Evolutionary conservation across 1,284 basidiomycete species (phyloP), one percentile per base, ranked within the genome.

Genomic region (Amylostereum areolatum): DNA sequence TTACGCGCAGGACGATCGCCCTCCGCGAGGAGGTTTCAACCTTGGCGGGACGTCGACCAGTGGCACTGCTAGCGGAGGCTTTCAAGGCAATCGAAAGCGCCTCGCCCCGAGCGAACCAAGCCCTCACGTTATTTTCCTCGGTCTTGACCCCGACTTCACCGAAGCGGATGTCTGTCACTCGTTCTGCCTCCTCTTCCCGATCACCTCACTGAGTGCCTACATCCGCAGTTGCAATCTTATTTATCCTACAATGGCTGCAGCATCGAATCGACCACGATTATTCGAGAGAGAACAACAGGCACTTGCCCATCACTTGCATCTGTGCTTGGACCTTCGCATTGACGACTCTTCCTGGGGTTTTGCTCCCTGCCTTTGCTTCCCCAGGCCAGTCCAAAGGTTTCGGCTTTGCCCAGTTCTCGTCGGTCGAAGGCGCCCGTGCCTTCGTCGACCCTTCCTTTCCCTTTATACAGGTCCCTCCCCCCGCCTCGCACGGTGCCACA

Each of bases 201-300:
- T 57, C 57, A 51, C 49, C 49, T 47, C 57, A 53, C 62, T 41
- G 73, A 67, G 64, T 54, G 52, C 49, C 58, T 51, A 52, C 30
- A 33, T 33, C 47, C 34, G 32, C 69, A 92, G 89, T 78, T 92
- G 61, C 83, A 87, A 71, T 80, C 83, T 50, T 90, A 83, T 67
- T 80, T 95, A 54, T 73, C 80, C 51, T 78, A 75, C 53, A 77
- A 87, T 63, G 83, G 83, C 55, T 88, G 80, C 70, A 78, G 72
- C 63, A 73, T 89, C 59, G 87, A 90, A 68, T 86, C 85, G 56
- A 88, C 91, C 61, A 95, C 91, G 60, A 92, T 97, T 58, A 93
- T 95, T 66, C 83, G 89, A 75, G 94, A 97, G 68, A 87, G 89
- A 79, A 78, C 80, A 77, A 85, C 91, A 81, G 92, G 88, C 87